Evolutionary conservation across 2,329 filamentous ascomycete species (phyloP).

Genomic region (Thelonectria rubi): DNA sequence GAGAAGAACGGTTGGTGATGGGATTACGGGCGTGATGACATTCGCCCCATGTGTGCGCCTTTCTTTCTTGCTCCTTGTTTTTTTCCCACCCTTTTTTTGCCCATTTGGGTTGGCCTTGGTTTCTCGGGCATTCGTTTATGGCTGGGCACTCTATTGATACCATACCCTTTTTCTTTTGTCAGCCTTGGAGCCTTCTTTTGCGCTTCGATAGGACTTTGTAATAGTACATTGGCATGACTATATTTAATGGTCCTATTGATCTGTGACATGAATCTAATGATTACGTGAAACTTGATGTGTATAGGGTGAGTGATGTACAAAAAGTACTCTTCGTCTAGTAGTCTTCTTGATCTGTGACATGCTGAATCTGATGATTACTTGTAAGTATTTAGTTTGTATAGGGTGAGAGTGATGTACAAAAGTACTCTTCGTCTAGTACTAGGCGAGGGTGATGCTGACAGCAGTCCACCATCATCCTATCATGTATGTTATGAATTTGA

Average conservation of each 20-base stretch:
- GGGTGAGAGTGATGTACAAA: too few relatives aligned
- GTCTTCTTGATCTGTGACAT: background rate
- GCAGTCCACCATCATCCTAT: too few relatives aligned
- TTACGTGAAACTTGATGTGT: too few relatives aligned
- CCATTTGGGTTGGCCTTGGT: slow-evolving; percentile 27
- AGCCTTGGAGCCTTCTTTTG: slow-evolving; percentile 21
- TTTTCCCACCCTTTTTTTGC: slow-evolving; percentile 22
- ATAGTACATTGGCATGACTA: slow-evolving; percentile 33
- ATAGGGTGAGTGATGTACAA: too few relatives aligned
- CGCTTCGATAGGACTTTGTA: slow-evolving; percentile 34
- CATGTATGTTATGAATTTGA: too few relatives aligned
- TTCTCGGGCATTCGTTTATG: slow-evolving; percentile 34
- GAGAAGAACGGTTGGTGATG: slow-evolving; percentile 30
- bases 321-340: too few relatives aligned
- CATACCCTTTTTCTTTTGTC: slow-evolving; percentile 42
- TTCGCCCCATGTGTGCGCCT: slow-evolving; percentile 34
- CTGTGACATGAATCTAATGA: background rate
- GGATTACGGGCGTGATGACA: slow-evolving; percentile 40
- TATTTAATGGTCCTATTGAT: slow-evolving; percentile 2
- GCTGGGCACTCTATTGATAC: slow-evolving; percentile 43
- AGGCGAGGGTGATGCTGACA: too few relatives aligned
- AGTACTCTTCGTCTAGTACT: too few relatives aligned
- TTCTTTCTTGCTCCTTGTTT: slow-evolving; percentile 14
- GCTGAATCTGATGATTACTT: too few relatives aligned
- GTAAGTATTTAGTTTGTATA: too few relatives aligned